Conservation (phyloP, 2,329 filamentous ascomycete species). For the Beauveria asiatica region DNA sequence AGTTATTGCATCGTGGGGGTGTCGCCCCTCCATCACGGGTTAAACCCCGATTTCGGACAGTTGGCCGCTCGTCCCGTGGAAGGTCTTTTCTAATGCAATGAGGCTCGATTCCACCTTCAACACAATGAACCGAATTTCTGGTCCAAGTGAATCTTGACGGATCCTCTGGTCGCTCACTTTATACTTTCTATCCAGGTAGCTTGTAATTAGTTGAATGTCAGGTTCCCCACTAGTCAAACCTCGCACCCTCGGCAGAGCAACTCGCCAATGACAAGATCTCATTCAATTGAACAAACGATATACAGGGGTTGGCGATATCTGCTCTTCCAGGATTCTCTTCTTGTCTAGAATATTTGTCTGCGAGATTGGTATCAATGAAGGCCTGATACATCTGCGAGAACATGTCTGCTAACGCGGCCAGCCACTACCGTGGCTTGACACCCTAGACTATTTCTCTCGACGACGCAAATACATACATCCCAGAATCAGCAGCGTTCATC, state of each 20-base stretch:
- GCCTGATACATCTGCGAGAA: background rate
- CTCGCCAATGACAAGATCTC: background rate
- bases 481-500: background rate
- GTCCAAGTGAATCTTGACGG: too few species aligned
- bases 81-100: background rate
- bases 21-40: background rate
- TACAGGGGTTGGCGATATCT: background rate
- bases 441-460: background rate
- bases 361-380: background rate
- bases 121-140: too few species aligned
- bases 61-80: background rate
- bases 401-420: background rate
- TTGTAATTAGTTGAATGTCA: background rate
- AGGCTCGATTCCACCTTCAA: background rate
- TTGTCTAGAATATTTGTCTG: too few species aligned
- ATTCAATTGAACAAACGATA: background rate
- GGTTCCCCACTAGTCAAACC: background rate
- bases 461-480: background rate
- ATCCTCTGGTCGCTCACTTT: background rate
- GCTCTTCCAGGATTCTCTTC: too few species aligned
- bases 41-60: background rate
- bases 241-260: background rate
- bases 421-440: background rate
- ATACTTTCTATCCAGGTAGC: background rate
- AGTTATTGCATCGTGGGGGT: too few species aligned